A percentile compares a stretch with the other conserved stretches of the same genome.
Conservation (phyloP, 805 yeast genomes). For the Zygotorulaspora florentina region DNA sequence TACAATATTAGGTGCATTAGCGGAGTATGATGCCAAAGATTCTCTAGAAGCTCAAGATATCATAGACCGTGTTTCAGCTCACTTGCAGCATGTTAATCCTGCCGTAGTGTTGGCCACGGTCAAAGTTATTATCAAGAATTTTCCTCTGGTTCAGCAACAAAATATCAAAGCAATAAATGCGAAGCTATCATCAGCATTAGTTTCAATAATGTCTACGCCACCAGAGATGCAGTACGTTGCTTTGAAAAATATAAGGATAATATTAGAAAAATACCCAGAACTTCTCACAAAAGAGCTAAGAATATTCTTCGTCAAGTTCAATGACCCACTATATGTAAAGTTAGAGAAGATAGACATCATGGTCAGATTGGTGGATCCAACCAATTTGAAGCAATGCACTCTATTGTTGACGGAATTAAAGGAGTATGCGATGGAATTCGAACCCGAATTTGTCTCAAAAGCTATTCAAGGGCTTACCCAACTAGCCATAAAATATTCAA, state of each 20-base stretch:
- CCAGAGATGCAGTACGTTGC: conserved; percentile 96
- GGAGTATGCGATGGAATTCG: conserved; percentile 83
- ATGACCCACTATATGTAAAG: conserved; percentile 75
- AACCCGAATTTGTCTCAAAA: conserved; percentile 65
- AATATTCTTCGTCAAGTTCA: conserved; percentile 85
- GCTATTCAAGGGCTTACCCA: conserved; percentile 68
- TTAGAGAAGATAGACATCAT: conserved; percentile 72
- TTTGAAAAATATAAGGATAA: conserved; percentile 81
- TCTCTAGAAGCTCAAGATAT: conserved; percentile 73
- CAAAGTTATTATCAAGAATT: conserved; percentile 70
- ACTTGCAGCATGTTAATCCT: conserved; percentile 94
- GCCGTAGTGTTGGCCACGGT: conserved; percentile 86
- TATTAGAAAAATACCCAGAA: conserved; percentile 82
- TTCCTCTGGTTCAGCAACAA: conserved; percentile 44
- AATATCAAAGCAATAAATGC: conserved; percentile 48
- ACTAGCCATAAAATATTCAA: conserved; percentile 56
- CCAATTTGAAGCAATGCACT: conserved; percentile 44
- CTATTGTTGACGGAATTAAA: conserved; percentile 64
- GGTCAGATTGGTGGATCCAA: conserved; percentile 60
- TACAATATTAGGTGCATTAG: conserved; percentile 74
- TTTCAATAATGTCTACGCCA: conserved; percentile 79
- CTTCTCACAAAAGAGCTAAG: conserved; percentile 74
- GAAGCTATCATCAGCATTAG: conserved; percentile 79
- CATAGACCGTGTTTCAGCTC: conserved; percentile 87
- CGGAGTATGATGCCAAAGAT: conserved; percentile 59